Evolutionary conservation across 495 filamentous ascomycete genomes (phyloP), one percentile per base, ranked within the genome.

Genomic region (Tuber brumale): DNA sequence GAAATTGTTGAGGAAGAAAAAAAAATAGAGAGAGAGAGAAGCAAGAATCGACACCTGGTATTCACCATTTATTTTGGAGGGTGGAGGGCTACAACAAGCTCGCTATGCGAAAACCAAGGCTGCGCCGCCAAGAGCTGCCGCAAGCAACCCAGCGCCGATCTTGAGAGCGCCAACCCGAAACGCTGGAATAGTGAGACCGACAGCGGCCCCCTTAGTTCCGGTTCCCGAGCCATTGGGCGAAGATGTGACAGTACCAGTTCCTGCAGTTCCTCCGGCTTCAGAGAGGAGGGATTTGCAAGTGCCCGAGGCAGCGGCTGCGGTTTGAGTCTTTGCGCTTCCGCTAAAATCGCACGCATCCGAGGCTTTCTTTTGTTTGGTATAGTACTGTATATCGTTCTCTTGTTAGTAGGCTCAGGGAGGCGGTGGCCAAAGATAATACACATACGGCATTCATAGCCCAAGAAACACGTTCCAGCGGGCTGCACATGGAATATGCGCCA

Each of bases 401-500:
- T 43, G 75, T 51, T 31, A 69, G 70, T 31, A 72, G 44, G 23
- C 39, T 70, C 35, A n/a, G 8, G 44, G 5, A 21, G 0, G 9
- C 9, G 42, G 31, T 12, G 5, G 21, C 21, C 44, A 37, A 27
- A 42, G 27, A 1, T 9, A 27, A 45, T 72, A 61, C n/a, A 61
- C 79, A 69, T 81, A 81, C 80, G 16, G 87, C 84, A 86, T 97
- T 91, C 77, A 97, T 87, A 45, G 90, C 92, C 83, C 90, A 97
- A 72, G 89, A 90, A 39, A 98, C 89, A 85, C 95, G 88, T 84
- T 97, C 87, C 77, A 87, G 89, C 78, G 89, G 76, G 79, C 87
- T 88, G 87, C 95, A 99, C 92, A 97, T 96, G 84, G 90, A 89
- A 86, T 94, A 98, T 9, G 93, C 90, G 71, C 95, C 95, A 84